Evolutionary conservation across 352 stramenopile species (phyloP), one percentile per base, ranked within the genome.

Genomic region (Phytophthora citrophthora): DNA sequence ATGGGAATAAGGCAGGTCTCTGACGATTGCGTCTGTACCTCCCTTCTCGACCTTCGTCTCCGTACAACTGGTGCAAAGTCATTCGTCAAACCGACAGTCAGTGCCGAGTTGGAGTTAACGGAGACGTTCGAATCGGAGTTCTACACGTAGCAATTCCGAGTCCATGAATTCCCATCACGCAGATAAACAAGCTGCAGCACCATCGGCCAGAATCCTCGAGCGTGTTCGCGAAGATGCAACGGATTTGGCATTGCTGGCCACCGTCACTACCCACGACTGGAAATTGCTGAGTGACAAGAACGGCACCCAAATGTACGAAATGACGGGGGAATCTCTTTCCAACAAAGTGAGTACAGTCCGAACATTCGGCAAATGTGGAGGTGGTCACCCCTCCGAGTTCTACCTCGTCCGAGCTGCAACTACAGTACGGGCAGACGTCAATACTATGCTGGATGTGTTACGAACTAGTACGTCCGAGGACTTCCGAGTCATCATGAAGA

Each of bases 371-470:
- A 63, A 60, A 4, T 65, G 64, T 32, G 74, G 66, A 13, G 74
- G 77, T 41, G 71, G 74, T 40, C 60, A 82, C 36, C 64, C 76
- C 24, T 74, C 77, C 39, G 76, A 88, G 61, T 88, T 83, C 48
- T 88, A 88, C 51, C 54, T 90, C 20, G 72, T 86, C 45, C 80
- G 81, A 29, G 79, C 64, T 3, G 77, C 79, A 12, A 86, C 81
- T 8, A 87, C 76, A 3, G 55, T 86, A 6, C 49, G 60, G 18
- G 53, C 70, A 13, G 74, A 79, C 51, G 68, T 88, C 9, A 76
- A 72, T 49, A 38, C 57, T 7, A 64, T 86, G 54, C 55, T 90
- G 26, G 60, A 74, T 29, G 47, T 77, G 46, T 58, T 90, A 18
- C 48, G 56, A 15, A 72, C 78, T 44, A 64, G 43, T 34, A 64